A percentile compares a stretch with the other conserved stretches of the same genome.
phyloP scores from a whole-genome alignment of 345 rosid species.

The Syzygium aromaticum region DNA sequence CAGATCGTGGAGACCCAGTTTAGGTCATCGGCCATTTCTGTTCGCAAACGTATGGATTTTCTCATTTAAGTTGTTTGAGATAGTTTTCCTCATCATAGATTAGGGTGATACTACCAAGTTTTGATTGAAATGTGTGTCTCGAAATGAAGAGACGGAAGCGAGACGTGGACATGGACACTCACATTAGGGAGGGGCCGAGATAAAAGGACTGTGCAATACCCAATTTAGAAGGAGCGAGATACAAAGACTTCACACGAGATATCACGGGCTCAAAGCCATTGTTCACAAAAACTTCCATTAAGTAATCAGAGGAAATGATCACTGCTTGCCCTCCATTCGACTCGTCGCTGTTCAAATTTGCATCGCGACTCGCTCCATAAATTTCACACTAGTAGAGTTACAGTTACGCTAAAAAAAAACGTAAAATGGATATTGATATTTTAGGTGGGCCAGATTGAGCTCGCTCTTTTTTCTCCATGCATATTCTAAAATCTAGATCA shows the following conservation, averaged over 20 bases:
- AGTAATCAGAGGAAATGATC: too few relatives aligned
- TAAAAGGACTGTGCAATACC: neutral
- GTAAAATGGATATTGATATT: neutral
- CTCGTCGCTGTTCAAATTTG: neutral
- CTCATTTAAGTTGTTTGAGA: too few relatives aligned
- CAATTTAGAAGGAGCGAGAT: neutral
- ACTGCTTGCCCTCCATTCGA: neutral
- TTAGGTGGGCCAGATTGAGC: neutral
- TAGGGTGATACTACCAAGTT: too few relatives aligned
- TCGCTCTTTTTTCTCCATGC: neutral
- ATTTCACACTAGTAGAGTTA: neutral
- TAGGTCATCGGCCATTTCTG: too few relatives aligned
- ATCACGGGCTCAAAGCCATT: neutral
- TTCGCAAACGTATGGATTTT: too few relatives aligned
- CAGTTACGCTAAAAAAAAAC: neutral
- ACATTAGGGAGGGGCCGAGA: neutral
- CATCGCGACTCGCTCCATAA: neutral
- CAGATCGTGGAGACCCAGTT: neutral
- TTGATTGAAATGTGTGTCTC: neutral
- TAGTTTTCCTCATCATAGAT: too few relatives aligned
- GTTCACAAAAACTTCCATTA: neutral
- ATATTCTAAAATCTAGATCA: too few relatives aligned
- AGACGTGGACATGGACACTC: neutral
- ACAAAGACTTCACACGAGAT: neutral
- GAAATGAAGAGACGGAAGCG: neutral